Conservation (phyloP, 768 basidiomycete genomes). For the Lepiota venenata region DNA sequence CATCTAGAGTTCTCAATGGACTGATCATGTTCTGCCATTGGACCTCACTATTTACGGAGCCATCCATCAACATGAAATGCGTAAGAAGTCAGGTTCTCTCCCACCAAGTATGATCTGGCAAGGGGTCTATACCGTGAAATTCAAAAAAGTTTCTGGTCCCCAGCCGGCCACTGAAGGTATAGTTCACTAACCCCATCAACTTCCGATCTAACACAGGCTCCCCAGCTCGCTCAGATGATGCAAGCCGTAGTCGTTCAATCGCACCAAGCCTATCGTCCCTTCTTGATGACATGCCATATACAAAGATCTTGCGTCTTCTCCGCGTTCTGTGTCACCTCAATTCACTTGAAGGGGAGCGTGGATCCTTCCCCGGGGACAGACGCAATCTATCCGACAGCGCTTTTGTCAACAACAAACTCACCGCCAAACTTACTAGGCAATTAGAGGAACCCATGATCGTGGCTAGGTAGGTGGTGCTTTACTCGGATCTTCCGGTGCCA, state of each 20-base stretch:
- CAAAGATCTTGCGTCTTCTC: slow-evolving; percentile 88
- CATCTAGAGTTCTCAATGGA: slow-evolving; percentile 96
- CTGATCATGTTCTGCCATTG: slow-evolving; percentile 75
- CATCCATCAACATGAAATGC: slow-evolving; percentile 86
- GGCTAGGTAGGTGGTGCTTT: slow-evolving; percentile 62
- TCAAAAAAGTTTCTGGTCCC: slow-evolving; percentile 88
- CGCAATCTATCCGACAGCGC: slow-evolving; percentile 72
- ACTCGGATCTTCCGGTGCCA: slow-evolving; percentile 2
- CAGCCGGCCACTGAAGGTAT: slow-evolving; percentile 59
- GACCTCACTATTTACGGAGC: slow-evolving; percentile 96
- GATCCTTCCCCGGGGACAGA: slow-evolving; percentile 43
- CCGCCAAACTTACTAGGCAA: slow-evolving; percentile 96
- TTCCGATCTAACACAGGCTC: not conserved
- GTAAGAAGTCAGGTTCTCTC: slow-evolving; percentile 63
- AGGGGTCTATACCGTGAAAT: slow-evolving; percentile 88
- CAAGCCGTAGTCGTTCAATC: slow-evolving; percentile 49
- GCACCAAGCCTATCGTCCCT: slow-evolving; percentile 74
- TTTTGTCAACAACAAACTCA: slow-evolving; percentile 97
- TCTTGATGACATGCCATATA: slow-evolving; percentile 79
- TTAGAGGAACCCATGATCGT: slow-evolving; percentile 99
- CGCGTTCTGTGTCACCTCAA: slow-evolving; percentile 86
- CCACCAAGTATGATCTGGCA: slow-evolving; percentile 82
- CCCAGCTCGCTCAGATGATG: slow-evolving; percentile 36
- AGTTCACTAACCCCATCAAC: slow-evolving; percentile 16
- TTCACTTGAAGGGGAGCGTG: slow-evolving; percentile 64